These are phyloP conservation scores for Amanita bisporigera DNA, from an alignment of 1,284 basidiomycete species.

Conservation along the genomic window DNA sequence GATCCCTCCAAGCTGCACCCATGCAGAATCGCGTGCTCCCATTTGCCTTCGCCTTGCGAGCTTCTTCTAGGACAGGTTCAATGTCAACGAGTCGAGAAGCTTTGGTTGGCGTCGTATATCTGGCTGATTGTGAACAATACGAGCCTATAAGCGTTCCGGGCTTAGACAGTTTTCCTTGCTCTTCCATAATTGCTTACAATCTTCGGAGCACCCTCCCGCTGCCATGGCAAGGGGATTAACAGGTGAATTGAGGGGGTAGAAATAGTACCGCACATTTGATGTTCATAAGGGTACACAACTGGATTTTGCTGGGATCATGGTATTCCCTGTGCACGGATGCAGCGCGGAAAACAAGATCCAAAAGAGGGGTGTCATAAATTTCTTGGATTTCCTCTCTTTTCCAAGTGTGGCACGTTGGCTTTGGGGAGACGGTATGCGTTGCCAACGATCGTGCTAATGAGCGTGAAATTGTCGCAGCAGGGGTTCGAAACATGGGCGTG, in stretches of 20 bases:
- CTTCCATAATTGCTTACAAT: constrained; percentile 65
- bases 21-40: constrained; percentile 98
- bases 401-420: constrained; percentile 62
- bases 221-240: constrained; percentile 21
- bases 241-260: constrained; percentile 30
- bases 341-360: constrained; percentile 87
- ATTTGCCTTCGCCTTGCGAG: constrained; percentile 93
- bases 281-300: constrained; percentile 98
- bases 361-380: constrained; percentile 80
- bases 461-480: constrained; percentile 16
- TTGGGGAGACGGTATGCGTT: constrained; percentile 55
- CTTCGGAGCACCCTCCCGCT: constrained; percentile 96
- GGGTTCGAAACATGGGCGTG: constrained; percentile 28
- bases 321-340: constrained; percentile 84
- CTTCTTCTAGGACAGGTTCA: constrained; percentile 91
- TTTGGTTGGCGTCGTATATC: constrained; percentile 88
- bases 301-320: constrained; percentile 90
- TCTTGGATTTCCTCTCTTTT: constrained; percentile 72
- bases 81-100: constrained; percentile 90
- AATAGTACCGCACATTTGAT: constrained; percentile 84
- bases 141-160: constrained; percentile 60
- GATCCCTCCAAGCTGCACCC: constrained; percentile 99
- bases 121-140: constrained; percentile 97
- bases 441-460: constrained; percentile 55
- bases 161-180: not conserved